These are phyloP conservation scores for Paramyrothecium sp. DNA, from an alignment of 2,329 filamentous ascomycete genomes.

Conservation along the genomic window DNA sequence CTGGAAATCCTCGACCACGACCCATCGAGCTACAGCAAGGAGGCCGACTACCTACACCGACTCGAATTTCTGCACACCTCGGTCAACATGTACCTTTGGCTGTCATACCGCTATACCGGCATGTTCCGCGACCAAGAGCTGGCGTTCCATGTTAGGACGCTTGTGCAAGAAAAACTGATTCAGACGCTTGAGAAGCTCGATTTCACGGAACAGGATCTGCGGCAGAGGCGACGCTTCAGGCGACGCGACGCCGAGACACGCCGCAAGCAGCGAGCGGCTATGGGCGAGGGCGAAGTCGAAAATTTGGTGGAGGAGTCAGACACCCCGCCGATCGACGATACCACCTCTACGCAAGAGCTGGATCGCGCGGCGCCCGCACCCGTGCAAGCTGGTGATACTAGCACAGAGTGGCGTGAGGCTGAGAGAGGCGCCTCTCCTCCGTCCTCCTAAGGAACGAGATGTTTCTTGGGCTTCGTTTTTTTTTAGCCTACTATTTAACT, in stretches of 20 bases:
- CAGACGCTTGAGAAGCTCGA: slow-evolving; percentile 47
- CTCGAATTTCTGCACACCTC: slow-evolving; percentile 80
- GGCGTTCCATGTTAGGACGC: slow-evolving; percentile 73
- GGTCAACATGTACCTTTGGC: slow-evolving; percentile 86
- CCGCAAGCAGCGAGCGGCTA: slow-evolving; percentile 7
- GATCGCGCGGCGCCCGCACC: too few relatives aligned
- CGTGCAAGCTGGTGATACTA: too few relatives aligned
- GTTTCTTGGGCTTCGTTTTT: too few relatives aligned
- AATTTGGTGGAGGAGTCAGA: slow-evolving; percentile 15
- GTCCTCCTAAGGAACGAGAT: too few relatives aligned
- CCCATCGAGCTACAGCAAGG: slow-evolving; percentile 24
- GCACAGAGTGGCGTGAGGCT: background rate
- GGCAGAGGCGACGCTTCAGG: slow-evolving; percentile 18
- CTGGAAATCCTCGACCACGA: slow-evolving; percentile 68
- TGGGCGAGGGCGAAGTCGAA: slow-evolving; percentile 11
- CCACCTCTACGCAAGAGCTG: too few relatives aligned
- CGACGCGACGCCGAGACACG: slow-evolving; percentile 15
- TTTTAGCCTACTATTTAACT: background rate
- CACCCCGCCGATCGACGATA: slow-evolving; percentile 5
- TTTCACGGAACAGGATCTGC: slow-evolving; percentile 34
- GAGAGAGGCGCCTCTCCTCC: background rate
- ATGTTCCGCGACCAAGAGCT: slow-evolving; percentile 74
- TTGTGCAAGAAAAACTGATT: slow-evolving; percentile 74
- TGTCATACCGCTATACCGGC: slow-evolving; percentile 83
- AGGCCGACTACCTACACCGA: slow-evolving; percentile 58